Percentiles rank a stretch among this genome's conserved stretches.
These are phyloP conservation scores for Fusarium humuli DNA, from an alignment of 2,329 filamentous ascomycete species.

Conservation along the genomic window DNA sequence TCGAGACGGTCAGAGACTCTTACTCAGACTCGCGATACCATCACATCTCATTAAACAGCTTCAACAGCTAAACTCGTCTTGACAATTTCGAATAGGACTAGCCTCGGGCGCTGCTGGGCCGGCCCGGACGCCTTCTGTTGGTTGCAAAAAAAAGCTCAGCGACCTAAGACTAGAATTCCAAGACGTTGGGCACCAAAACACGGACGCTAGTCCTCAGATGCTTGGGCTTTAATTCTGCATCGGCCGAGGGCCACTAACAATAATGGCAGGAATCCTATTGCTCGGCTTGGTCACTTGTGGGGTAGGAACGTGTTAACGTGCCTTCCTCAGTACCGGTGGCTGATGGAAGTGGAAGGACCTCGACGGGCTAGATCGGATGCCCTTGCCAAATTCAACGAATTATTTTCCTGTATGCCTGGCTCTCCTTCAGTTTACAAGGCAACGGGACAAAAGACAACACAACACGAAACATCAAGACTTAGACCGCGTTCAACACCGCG, in stretches of 20 bases:
- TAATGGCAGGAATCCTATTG: constrained; percentile 46
- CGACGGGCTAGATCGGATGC: constrained; percentile 7
- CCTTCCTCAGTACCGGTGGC: constrained; percentile 22
- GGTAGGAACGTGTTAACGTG: constrained; percentile 36
- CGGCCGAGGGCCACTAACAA: constrained; percentile 42
- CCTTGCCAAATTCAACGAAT: constrained; percentile 22
- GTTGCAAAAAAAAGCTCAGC: constrained; percentile 29
- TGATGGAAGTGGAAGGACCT: constrained; percentile 13
- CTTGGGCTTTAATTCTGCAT: constrained; percentile 41
- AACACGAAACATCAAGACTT: constrained; percentile 28
- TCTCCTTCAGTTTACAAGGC: constrained; percentile 13
- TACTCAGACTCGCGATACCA: constrained; percentile 21
- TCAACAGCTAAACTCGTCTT: constrained; percentile 22
- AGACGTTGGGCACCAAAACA: constrained; percentile 47
- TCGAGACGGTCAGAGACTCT: constrained; percentile 17
- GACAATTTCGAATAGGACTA: constrained; percentile 36
- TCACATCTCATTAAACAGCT: constrained; percentile 19
- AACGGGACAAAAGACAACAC: constrained; percentile 24
- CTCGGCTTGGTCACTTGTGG: constrained; percentile 36
- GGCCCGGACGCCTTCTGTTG: constrained; percentile 42
- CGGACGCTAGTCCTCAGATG: constrained; percentile 43
- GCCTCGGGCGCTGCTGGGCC: constrained; percentile 44
- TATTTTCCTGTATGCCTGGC: background rate
- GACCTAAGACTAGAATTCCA: constrained; percentile 29
- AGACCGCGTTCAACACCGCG: constrained; percentile 21